Evolutionary conservation across 2,329 filamentous ascomycete genomes (phyloP).

Genomic region (Ceratocystiopsis minuta): DNA sequence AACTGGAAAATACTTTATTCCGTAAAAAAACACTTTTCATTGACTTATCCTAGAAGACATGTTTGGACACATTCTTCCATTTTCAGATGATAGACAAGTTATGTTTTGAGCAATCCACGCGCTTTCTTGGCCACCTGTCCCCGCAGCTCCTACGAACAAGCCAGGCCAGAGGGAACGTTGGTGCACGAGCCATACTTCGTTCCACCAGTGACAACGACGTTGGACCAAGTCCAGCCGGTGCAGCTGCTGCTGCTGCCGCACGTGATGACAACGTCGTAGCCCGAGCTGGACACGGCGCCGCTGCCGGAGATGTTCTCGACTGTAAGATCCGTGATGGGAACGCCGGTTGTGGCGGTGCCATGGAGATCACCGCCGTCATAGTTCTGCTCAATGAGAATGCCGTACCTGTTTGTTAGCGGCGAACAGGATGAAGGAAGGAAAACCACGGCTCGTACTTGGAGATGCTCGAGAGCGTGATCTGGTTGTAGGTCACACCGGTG

Average conservation of each 20-base stretch:
- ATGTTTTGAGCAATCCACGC: too few relatives aligned
- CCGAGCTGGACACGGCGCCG: constrained; percentile 13
- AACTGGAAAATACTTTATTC: too few relatives aligned
- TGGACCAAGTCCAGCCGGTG: constrained; percentile 18
- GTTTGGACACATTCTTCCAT: too few relatives aligned
- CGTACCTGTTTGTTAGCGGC: constrained; percentile 18
- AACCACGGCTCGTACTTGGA: constrained; percentile 14
- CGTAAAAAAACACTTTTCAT: too few relatives aligned
- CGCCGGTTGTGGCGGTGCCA: constrained; percentile 14
- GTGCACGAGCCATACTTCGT: constrained; percentile 5
- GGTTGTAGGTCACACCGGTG: constrained; percentile 30
- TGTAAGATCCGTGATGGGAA: constrained; percentile 26
- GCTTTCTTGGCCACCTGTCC: too few relatives aligned
- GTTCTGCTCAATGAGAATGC: constrained; percentile 40
- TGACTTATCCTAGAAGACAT: too few relatives aligned
- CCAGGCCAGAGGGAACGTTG: constrained; percentile 4
- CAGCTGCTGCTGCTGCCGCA: constrained; percentile 20
- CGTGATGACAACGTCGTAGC: constrained; percentile 18
- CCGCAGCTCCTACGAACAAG: constrained; percentile 4
- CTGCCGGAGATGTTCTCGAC: constrained; percentile 26
- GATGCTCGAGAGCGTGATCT: constrained; percentile 31
- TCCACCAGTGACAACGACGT: constrained; percentile 20
- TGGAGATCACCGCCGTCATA: constrained; percentile 28
- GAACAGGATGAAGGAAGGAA: too few relatives aligned
- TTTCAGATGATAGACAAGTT: too few relatives aligned